These are phyloP conservation scores for Picochlorum sp. DNA, from an alignment of 139 green algal species.

Conservation along the genomic window DNA sequence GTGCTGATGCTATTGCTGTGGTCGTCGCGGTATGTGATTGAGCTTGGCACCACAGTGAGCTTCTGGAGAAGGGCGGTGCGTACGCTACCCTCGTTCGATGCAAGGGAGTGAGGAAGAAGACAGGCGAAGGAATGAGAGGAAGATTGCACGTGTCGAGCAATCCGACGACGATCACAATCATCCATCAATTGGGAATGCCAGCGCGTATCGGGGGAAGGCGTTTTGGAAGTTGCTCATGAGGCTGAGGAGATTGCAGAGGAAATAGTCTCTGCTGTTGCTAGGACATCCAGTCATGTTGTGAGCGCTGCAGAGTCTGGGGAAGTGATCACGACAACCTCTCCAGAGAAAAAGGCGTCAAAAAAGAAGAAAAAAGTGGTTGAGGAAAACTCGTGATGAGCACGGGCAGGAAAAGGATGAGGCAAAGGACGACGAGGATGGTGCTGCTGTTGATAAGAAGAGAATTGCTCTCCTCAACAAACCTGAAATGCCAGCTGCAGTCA, in stretches of 20 bases:
- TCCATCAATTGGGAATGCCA: neutral
- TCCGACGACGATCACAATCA: slow-evolving; percentile 4
- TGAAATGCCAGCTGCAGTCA: slow-evolving; percentile 33
- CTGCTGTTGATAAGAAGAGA: neutral
- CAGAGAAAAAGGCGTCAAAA: neutral
- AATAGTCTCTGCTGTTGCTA: neutral
- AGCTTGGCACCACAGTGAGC: slow-evolving; percentile 55
- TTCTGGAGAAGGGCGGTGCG: slow-evolving; percentile 37
- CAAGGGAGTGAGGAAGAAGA: slow-evolving; percentile 32
- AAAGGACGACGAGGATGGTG: neutral
- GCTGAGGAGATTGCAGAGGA: neutral
- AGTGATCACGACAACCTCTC: neutral
- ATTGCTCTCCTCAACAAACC: slow-evolving; percentile 41
- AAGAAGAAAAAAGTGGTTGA: neutral
- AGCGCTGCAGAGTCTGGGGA: slow-evolving; percentile 3
- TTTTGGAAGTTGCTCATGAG: neutral
- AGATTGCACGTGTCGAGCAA: neutral
- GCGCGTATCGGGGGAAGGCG: neutral
- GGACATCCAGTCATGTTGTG: neutral
- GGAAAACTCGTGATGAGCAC: neutral
- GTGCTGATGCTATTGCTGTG: slow-evolving; percentile 51
- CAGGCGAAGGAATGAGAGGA: neutral
- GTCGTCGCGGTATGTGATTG: slow-evolving; percentile 43
- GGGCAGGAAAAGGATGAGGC: neutral
- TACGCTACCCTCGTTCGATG: slow-evolving; percentile 60